Base-by-base conservation (phyloP, 495 filamentous ascomycete genomes). In the Talaromyces adpressus region DNA sequence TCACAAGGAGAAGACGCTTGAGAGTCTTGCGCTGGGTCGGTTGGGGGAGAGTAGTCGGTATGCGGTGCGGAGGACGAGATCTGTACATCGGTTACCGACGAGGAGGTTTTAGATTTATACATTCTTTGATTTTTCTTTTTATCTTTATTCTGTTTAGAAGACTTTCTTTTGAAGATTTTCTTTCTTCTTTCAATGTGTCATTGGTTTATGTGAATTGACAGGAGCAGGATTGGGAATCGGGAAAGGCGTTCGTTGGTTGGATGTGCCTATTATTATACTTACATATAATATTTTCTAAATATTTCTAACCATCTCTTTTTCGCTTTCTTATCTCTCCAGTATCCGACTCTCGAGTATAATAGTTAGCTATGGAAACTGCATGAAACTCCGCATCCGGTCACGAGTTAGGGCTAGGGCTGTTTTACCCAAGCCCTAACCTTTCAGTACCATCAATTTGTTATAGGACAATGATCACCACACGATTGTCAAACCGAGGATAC, bases 1-100 rank as follows among this genome's bases (percentile, higher is more conserved):
- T 11, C 75, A 76, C 11, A 71, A 73, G 62, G 72, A 74, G 7
- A 76, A 77, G 64, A 79, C 72, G 3, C 68, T 81, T 7, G 78
- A 81, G 60, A 74, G 70, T 7, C 59, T 81, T 64, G 71, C 75
- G 14, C 61, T 77, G 36, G 78, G 78, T 7, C 69, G 76, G 20
- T 65, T 71, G 67, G 74, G 75, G 8, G 69, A 68, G 56, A 73
- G 70, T 67, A 79, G 78, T 69, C 74, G 73, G 34, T 75, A 77
- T 67, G 70, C 71, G 29, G 64, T 68, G 70, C 36, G 62, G n/a
- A 34, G 62, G 41, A 58, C 57, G 62, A 60, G 62, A 16, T 34
- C 53, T n/a, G 39, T 64, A 22, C 62, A 59, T 64, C 57, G 62
- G 47, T 30, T 62, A 34, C 60, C 56, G 18, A 22, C 30, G 27